A percentile compares a stretch with the other conserved stretches of the same genome.
These are phyloP conservation scores for Tolypocladium tropicale DNA, from an alignment of 2,329 filamentous ascomycete species.

Conservation along the genomic window DNA sequence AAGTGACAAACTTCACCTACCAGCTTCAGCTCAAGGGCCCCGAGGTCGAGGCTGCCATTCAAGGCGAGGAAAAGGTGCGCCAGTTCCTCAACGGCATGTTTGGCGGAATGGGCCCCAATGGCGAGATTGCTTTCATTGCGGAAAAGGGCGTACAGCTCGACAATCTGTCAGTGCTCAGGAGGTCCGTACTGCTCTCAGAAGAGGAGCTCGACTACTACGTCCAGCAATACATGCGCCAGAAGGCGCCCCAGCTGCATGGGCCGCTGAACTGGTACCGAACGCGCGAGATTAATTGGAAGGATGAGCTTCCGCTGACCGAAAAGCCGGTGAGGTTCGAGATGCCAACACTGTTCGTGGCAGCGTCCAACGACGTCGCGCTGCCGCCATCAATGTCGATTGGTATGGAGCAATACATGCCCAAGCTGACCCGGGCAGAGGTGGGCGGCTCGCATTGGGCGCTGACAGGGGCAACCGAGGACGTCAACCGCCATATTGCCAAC, in stretches of 20 bases:
- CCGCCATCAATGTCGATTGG: conserved; percentile 58
- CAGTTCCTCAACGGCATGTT: conserved; percentile 64
- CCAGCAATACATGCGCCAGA: conserved; percentile 54
- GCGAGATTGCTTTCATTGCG: conserved; percentile 47
- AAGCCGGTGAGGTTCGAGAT: conserved; percentile 45
- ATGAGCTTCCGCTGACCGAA: conserved; percentile 54
- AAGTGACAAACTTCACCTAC: conserved; percentile 65
- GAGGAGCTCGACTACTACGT: conserved; percentile 73
- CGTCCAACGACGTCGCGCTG: conserved; percentile 60
- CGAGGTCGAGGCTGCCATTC: conserved; percentile 49
- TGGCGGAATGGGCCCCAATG: conserved; percentile 49
- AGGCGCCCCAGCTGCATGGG: conserved; percentile 53
- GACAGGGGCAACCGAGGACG: conserved; percentile 58
- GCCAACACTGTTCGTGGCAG: conserved; percentile 67
- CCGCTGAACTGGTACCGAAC: conserved; percentile 86
- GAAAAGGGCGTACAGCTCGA: conserved; percentile 54
- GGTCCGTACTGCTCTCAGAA: conserved; percentile 49
- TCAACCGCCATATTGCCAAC: conserved; percentile 56
- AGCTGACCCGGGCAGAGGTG: conserved; percentile 56
- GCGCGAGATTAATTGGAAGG: conserved; percentile 60
- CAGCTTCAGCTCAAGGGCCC: conserved; percentile 70
- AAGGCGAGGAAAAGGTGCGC: conserved; percentile 51
- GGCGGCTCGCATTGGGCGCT: conserved; percentile 73
- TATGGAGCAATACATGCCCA: conserved; percentile 60
- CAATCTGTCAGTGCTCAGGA: conserved; percentile 41